Evolutionary conservation across 805 yeast species (phyloP), one percentile per base, ranked within the genome.

Genomic region (Ogataea ramenticola): DNA sequence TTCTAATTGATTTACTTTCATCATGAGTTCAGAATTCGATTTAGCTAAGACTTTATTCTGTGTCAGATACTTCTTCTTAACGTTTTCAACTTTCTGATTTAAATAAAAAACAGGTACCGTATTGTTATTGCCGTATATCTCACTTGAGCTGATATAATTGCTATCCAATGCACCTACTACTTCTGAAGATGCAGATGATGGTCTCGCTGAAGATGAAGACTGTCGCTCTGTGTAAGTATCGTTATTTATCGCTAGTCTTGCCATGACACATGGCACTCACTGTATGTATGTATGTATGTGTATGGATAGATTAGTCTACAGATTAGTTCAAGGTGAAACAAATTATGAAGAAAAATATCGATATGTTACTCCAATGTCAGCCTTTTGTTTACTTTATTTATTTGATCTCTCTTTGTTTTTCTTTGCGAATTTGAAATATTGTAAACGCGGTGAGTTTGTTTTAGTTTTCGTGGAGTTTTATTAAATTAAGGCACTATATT

Each of bases 21-120:
- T 56, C 68, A 73, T 66, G 56, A 82, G 62, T 20, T 68, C 56
- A 3, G 82, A 72, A 55, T 79, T 81, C 41, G 72, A 74, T 48
- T 70, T 75, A 1, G 86, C 86, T 24, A 84, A 60, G n/a, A 74
- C 71, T 43, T 67, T 68, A 58, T 83, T 83, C 52, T 77, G 82
- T n/a, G 55, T 56, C 6, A 57, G 40, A 43, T 66, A 71, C 39
- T 61, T 53, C 31, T 52, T 44, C 41, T 55, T 55, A 17, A 56
- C 47, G 31, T 44, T 43, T 12, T 34, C 37, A 11, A 34, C 37
- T 11, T 19, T 8, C 11, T 32, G 35, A 16, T 16, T 17, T 8
- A 32, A 32, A 17, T 32, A 32, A 6, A 16, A 32, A 7, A 15
- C 26, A 34, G 26, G 8, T 14, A 11, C 11, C 3, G n/a, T 14